phyloP scores from a whole-genome alignment of 805 yeast species.

The Tetrapisispora pingtungensis region DNA sequence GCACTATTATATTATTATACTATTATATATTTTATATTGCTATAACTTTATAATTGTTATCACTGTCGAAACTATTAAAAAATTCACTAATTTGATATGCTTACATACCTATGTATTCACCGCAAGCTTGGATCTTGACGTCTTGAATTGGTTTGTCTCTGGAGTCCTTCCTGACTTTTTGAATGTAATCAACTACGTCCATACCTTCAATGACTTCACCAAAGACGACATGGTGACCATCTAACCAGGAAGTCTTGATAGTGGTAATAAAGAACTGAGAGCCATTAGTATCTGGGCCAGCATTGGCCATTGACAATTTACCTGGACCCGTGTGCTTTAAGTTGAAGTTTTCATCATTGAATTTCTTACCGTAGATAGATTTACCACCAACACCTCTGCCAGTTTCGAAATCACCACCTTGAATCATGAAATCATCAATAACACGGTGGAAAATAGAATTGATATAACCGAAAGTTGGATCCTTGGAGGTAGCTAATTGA shows the following conservation, averaged over 20 bases:
- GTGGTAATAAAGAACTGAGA: conserved; percentile 88
- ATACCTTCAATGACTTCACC: conserved; percentile 87
- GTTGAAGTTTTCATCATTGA: conserved; percentile 58
- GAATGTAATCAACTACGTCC: conserved; percentile 71
- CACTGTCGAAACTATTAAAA: too few relatives aligned
- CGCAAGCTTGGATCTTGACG: conserved; percentile 57
- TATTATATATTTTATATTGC: too few relatives aligned
- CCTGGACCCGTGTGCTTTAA: conserved; percentile 64
- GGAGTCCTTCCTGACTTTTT: conserved; percentile 54
- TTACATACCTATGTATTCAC: conserved; percentile 39
- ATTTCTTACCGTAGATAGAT: conserved; percentile 59
- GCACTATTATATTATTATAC: too few relatives aligned
- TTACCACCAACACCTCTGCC: conserved; percentile 67
- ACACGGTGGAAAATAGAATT: conserved; percentile 64
- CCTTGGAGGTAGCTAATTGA: conserved; percentile 66
- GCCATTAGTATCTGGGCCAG: conserved; percentile 76
- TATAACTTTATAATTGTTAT: too few relatives aligned
- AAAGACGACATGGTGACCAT: conserved; percentile 91
- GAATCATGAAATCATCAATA: conserved; percentile 63
- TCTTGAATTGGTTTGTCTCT: conserved; percentile 66
- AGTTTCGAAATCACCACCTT: conserved; percentile 71
- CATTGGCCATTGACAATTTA: conserved; percentile 68
- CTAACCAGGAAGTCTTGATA: conserved; percentile 82
- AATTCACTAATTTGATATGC: too few relatives aligned
- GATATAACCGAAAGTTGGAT: conserved; percentile 53